Percentiles rank a stretch among this genome's conserved stretches.
phyloP scores from a whole-genome alignment of 2,329 filamentous ascomycete genomes.

The Sclerotinia spermophila region DNA sequence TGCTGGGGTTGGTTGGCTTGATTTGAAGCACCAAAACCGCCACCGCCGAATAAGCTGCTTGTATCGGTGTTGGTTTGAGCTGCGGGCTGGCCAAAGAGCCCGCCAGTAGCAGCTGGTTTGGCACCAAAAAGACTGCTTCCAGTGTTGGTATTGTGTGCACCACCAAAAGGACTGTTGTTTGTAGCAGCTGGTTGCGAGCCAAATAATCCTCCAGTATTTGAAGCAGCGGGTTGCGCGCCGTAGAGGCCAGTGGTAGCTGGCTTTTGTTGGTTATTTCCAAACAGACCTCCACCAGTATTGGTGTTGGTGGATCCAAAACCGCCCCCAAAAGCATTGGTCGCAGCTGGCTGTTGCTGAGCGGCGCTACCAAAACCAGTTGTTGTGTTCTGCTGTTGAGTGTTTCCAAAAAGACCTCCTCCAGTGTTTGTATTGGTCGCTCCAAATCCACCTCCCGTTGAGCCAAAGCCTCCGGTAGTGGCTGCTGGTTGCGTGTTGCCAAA shows the following conservation, averaged over 20 bases:
- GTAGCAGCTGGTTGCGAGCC: conserved; percentile 26
- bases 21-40: conserved; percentile 38
- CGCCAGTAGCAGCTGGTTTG: conserved; percentile 39
- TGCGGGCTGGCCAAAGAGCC: conserved; percentile 42
- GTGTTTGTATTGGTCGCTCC: conserved; percentile 21
- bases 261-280: conserved; percentile 40
- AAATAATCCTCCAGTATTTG: conserved; percentile 40
- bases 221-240: conserved; percentile 38
- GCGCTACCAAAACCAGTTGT: conserved; percentile 37
- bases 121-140: conserved; percentile 39
- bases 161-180: conserved; percentile 32
- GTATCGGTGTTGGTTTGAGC: conserved; percentile 38
- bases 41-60: background rate
- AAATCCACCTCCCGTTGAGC: conserved; percentile 30
- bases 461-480: conserved; percentile 30
- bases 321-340: conserved; percentile 40
- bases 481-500: conserved; percentile 30
- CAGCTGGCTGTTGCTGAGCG: conserved; percentile 41
- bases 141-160: conserved; percentile 30
- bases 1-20: conserved; percentile 40
- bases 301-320: conserved; percentile 29
- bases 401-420: conserved; percentile 41
- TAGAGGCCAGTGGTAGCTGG: conserved; percentile 44
- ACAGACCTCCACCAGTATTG: conserved; percentile 37
- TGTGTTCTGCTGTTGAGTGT: conserved; percentile 33